These are phyloP conservation scores for Ceratobasidium sp. DNA, from an alignment of 1,284 basidiomycete species.

Conservation along the genomic window DNA sequence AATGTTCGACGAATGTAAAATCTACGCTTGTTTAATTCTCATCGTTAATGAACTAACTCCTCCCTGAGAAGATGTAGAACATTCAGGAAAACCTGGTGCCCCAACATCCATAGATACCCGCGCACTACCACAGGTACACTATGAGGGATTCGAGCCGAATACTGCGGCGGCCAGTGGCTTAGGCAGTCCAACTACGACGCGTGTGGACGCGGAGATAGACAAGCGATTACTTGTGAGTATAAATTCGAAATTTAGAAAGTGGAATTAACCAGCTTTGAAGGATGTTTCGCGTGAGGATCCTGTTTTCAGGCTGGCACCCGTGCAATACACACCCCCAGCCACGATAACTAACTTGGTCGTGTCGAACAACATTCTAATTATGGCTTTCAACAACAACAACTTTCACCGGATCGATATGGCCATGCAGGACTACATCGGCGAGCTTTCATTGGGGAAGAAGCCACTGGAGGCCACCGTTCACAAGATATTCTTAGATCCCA, in stretches of 20 bases:
- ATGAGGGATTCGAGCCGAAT: conserved; percentile 86
- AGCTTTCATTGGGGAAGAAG: conserved; percentile 71
- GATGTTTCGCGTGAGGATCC: conserved; percentile 59
- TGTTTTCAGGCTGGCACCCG: conserved; percentile 84
- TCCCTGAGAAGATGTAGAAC: conserved; percentile 77
- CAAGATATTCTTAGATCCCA: conserved; percentile 90
- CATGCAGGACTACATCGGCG: conserved; percentile 79
- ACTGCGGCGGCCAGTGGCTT: conserved; percentile 58
- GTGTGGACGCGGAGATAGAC: conserved; percentile 20
- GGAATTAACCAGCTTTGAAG: conserved; percentile 33
- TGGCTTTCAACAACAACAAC: conserved; percentile 80
- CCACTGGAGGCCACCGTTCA: conserved; percentile 74
- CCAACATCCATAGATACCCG: conserved; percentile 55
- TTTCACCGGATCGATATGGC: conserved; percentile 87
- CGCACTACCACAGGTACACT: conserved; percentile 71
- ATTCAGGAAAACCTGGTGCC: conserved; percentile 67
- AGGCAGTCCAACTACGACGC: conserved; percentile 29
- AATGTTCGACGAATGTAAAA: conserved; percentile 90
- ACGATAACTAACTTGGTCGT: conserved; percentile 82
- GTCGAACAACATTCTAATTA: conserved; percentile 85
- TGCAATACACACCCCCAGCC: conserved; percentile 89
- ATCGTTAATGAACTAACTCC: conserved; percentile 18
- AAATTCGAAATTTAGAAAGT: conserved; percentile 46
- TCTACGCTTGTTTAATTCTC: background rate
- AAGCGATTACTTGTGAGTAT: conserved; percentile 49